Base-by-base conservation (phyloP, 2,329 filamentous ascomycete species). In the Berkeleyomyces basicola region DNA sequence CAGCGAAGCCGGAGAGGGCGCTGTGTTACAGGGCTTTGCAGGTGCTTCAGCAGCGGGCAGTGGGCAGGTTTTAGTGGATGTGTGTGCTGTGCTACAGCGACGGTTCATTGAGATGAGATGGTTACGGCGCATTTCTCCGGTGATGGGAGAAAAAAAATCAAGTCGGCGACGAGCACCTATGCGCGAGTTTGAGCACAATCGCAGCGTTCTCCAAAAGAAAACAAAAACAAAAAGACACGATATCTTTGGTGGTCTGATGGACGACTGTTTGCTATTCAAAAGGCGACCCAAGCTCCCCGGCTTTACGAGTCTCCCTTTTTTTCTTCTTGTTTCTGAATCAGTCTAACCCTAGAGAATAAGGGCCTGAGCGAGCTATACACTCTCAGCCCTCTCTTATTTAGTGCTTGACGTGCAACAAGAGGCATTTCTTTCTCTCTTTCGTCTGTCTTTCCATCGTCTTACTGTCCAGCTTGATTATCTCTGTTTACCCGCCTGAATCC, bases 121-220 rank as follows among this genome's bases (percentile, higher is more conserved):
- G 23, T 23, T 23, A 23, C 23, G 23, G 23, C 23, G 23, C 23
- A 23, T 23, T 23, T 23, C 47, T 58, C 16, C 39, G 55, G 55
- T 9, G 36, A 51, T 58, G 31, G 36, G 36, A 51, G 46, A 49
- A 14, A 49, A 14, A 49, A 49, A 23, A 7, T 51, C 33, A 51
- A 31, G 9, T 31, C 47, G 3, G n/a, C 11, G 16, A 23, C 23
- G 23, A 23, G 23, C 23, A 23, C 2, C 49, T 31, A 58, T 63
- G 63, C 59, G 63, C 59, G 51, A 39, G 59, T 64, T 64, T 62
- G 63, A 62, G 63, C 60, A 64, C 7, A 62, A 62, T 58, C 23
- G 3, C 11, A 9, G 11, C 7, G 7, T 9, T n/a, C 37, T 37
- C 7, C n/a, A 16, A 3, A 40, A 36, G 16, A 14, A 44, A 60